Evolutionary conservation across 371 early-diverging fungal genomes (phyloP), one percentile per base, ranked within the genome.

Genomic region (Mucor velutinosus): DNA sequence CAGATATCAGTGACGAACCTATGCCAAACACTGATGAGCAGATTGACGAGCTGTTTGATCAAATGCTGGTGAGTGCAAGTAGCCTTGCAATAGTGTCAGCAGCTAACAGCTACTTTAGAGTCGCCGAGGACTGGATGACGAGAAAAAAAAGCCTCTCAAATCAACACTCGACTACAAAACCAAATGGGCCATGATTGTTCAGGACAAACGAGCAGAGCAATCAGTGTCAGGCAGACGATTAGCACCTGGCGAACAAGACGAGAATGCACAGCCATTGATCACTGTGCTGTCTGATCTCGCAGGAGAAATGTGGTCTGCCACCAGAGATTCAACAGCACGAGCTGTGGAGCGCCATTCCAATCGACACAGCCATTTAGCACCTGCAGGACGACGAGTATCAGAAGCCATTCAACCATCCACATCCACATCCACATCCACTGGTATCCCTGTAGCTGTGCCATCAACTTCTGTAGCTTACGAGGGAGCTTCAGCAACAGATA

Each of bases 131-230:
- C 66, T 82, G 11, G 68, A 73, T 23, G 76, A 82, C 45, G 71
- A 76, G 33, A 72, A 69, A 27, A 68, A 60, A 19, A 73, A 67
- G 58, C 68, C 66, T 1, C 45, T 66, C 25, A 82, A 75, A 74
- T 49, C 67, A 12, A 67, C 71, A 12, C 73, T 78, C 61, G 77
- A 76, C 60, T 60, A 66, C 17, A 70, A 76, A 33, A 82, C 80
- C 25, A 80, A 82, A 60, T 82, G 83, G 83, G 66, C 78, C 8
- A 78, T 82, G 80, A 69, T 82, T 30, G 65, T 70, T 21, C 83
- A 82, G 30, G 83, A 82, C 62, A 71, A 70, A 27, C 69, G 74
- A 66, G 79, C 80, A 4, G 79, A 82, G 39, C 64, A 72, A 17
- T 55, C 78, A n/a, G 76, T 76, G 49, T 66, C 63, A 12, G 69